phyloP scores from a whole-genome alignment of 2,329 filamentous ascomycete species.

The Pyrenophora teres region DNA sequence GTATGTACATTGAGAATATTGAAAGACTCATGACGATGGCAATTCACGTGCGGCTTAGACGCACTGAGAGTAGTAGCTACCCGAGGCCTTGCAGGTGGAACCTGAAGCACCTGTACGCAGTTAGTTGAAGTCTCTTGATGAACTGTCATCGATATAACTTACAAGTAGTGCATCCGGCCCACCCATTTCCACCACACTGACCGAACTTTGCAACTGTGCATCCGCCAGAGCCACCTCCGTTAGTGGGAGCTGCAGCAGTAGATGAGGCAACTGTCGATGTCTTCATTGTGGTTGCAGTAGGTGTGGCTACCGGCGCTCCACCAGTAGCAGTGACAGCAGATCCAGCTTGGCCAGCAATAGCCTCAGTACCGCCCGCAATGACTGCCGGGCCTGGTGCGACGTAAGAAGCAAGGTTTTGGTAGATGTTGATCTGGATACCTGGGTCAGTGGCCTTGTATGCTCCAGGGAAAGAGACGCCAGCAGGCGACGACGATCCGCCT shows the following conservation, averaged over 20 bases:
- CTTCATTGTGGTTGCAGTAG: conserved; percentile 18
- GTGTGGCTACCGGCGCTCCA: conserved; percentile 17
- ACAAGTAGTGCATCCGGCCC: conserved; percentile 11
- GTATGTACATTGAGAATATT: no score
- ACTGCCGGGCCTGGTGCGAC: conserved; percentile 57
- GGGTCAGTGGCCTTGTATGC: conserved; percentile 63
- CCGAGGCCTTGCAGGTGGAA: conserved; percentile 5
- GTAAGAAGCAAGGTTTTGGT: conserved; percentile 55
- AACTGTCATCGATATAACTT: background rate
- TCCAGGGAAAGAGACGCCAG: conserved; percentile 56
- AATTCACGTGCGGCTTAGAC: background rate
- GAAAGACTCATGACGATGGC: no score
- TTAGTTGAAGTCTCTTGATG: background rate
- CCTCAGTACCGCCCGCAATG: conserved; percentile 35
- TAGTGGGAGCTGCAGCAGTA: conserved; percentile 19
- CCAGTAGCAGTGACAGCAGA: conserved; percentile 26
- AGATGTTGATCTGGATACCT: conserved; percentile 67
- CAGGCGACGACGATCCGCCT: conserved; percentile 53
- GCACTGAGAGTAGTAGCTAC: conserved; percentile 11
- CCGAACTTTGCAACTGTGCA: conserved; percentile 30
- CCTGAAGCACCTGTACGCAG: conserved; percentile 6
- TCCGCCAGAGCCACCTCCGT: conserved; percentile 15
- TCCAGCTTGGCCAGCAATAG: conserved; percentile 35
- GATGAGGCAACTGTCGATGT: conserved; percentile 12
- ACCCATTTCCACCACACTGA: conserved; percentile 41